These are phyloP conservation scores for Alternaria longipes DNA, from an alignment of 2,329 filamentous ascomycete genomes.

Conservation along the genomic window DNA sequence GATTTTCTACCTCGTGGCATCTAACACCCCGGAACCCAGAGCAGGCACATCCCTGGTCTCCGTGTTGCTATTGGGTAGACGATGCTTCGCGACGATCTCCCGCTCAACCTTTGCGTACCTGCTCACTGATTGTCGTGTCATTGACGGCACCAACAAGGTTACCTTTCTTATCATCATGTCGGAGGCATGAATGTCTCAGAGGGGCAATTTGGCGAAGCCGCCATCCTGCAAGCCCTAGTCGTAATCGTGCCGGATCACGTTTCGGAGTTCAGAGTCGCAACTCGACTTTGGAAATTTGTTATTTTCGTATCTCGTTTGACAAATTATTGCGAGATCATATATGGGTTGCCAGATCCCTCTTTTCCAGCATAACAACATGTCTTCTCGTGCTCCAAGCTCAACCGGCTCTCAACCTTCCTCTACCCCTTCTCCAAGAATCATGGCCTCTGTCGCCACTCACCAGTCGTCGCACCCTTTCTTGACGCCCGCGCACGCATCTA, in stretches of 20 bases:
- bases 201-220: constrained; percentile 5
- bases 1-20: constrained; percentile 6
- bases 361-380: constrained; percentile 18
- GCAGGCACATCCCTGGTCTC: background rate
- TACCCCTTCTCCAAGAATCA: constrained; percentile 28
- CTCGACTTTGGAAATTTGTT: constrained; percentile 1
- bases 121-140: constrained; percentile 4
- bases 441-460: constrained; percentile 27
- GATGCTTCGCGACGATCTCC: constrained; percentile 3
- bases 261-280: constrained; percentile 5
- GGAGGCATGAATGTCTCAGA: background rate
- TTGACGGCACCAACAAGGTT: background rate
- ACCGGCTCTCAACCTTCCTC: constrained; percentile 31
- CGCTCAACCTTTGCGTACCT: background rate
- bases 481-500: constrained; percentile 37
- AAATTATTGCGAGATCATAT: constrained; percentile 29
- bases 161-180: constrained; percentile 3
- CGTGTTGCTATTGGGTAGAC: constrained; percentile 21
- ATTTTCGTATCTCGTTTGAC: constrained; percentile 19
- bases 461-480: constrained; percentile 39
- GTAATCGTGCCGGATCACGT: constrained; percentile 7
- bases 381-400: constrained; percentile 22
- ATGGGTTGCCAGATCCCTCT: constrained; percentile 13
- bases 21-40: constrained; percentile 9
- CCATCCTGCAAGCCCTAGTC: constrained; percentile 11